A percentile compares a stretch with the other conserved stretches of the same genome.
These are phyloP conservation scores for Camellia sinensis DNA, from an alignment of 148 eudicot genomes.

Conservation along the genomic window DNA sequence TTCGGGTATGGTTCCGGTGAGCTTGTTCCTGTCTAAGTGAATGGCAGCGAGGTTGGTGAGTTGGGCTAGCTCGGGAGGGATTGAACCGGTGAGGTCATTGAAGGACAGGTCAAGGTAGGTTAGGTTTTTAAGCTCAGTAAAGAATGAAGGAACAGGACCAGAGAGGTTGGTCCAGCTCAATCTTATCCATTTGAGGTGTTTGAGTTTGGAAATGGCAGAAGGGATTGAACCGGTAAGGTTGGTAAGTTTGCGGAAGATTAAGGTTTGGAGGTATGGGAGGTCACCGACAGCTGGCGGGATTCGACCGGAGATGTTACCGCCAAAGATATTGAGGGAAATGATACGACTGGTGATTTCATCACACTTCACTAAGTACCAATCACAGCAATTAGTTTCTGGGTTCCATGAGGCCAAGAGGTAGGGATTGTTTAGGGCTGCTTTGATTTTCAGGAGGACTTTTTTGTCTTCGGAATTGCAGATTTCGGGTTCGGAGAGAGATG, in stretches of 20 bases:
- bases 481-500: neutral
- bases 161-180: slow-evolving; percentile 35
- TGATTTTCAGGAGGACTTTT: slow-evolving; percentile 40
- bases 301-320: slow-evolving; percentile 26
- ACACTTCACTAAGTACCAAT: slow-evolving; percentile 36
- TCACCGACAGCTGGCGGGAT: slow-evolving; percentile 37
- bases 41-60: slow-evolving; percentile 27
- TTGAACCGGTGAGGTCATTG: slow-evolving; percentile 35
- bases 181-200: slow-evolving; percentile 15
- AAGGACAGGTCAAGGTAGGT: slow-evolving; percentile 23
- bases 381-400: slow-evolving; percentile 37
- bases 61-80: slow-evolving; percentile 36
- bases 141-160: slow-evolving; percentile 48
- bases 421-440: slow-evolving; percentile 26
- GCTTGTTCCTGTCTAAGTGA: slow-evolving; percentile 34
- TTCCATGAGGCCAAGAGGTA: slow-evolving; percentile 37
- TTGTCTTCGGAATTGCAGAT: slow-evolving; percentile 41
- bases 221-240: slow-evolving; percentile 55
- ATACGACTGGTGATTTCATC: slow-evolving; percentile 37
- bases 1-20: slow-evolving; percentile 42
- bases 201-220: slow-evolving; percentile 28
- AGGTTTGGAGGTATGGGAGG: slow-evolving; percentile 35
- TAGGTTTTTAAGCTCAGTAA: slow-evolving; percentile 33
- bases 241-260: slow-evolving; percentile 22
- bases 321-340: slow-evolving; percentile 27